Evolutionary conservation across 2,329 filamentous ascomycete species (phyloP), one percentile per base, ranked within the genome.

Genomic region (Arachnopeziza araneosa): DNA sequence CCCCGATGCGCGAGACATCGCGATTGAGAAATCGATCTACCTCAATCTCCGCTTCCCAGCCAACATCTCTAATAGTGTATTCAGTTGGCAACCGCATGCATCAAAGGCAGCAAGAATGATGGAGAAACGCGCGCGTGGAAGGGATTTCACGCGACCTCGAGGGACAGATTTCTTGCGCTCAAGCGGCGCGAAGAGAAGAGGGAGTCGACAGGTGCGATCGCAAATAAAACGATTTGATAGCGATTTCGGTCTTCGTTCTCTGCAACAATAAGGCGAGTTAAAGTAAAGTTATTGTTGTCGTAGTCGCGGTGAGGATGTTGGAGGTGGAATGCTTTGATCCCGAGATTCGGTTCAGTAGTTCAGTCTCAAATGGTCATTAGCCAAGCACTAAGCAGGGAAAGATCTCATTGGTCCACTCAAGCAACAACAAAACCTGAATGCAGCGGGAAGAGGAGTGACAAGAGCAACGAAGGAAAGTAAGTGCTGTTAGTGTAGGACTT

Each of bases 1-100:
- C 76, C 80, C 80, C 64, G 83, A 82, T 74, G 87, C 84, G 80
- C 89, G 90, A 85, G 90, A 90, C 88, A 90, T 90, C 78, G 79
- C 86, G 80, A 72, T 58, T 67, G 65, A 65, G 60, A 64, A 52
- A 74, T 66, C 63, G 61, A 67, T 71, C 69, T 72, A 72, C 66
- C 70, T 66, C 68, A 58, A 59, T 64, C 64, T 60, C 67, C 69
- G 62, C 63, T 67, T 63, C 60, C 66, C 66, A 65, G 66, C 66
- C 69, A 70, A 66, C 70, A 70, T 71, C 66, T 68, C 68, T 69
- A 60, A 56, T 57, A 54, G 60, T 23, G 55, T 60, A 56, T 60
- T 64, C 56, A 68, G 51, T 52, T 56, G 60, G 63, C 61, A 63
- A 68, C 64, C 61, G 66, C 67, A 68, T 70, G 61, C 69, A 71